Base-by-base conservation (phyloP, 495 filamentous ascomycete genomes). In the Neurospora sp. region DNA sequence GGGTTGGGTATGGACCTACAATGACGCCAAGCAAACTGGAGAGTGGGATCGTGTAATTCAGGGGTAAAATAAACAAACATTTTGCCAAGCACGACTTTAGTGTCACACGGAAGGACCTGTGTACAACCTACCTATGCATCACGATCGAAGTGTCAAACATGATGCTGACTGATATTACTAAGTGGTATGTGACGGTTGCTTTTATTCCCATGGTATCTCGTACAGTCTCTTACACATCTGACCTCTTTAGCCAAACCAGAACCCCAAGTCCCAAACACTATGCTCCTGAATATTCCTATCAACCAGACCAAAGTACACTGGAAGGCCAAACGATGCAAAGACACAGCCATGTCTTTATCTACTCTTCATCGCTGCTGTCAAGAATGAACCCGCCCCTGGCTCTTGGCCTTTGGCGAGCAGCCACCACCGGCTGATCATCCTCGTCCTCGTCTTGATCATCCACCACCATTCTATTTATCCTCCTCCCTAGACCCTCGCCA, bases 361-460 rank as follows among this genome's bases (percentile, higher is more conserved):
- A 83, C 72, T 85, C 85, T 69, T 88, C 86, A 69, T 88, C 86
- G 74, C 86, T 87, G 47, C 87, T 88, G 76, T 89, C 87, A 65
- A 88, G 72, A 70, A 89, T 77, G 73, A 89, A 88, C 35, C 86
- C 86, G 5, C 83, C 84, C 75, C 82, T 82, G 1, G 80, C 81
- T 69, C 81, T 83, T 68, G 79, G 78, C 75, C 85, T 79, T 53
- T 77, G 75, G 39, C 76, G 76, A 1, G 73, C 73, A n/a, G 77
- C 71, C 8, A 78, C 39, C 53, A 78, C 78, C 0, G 79, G 77
- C 31, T 78, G 70, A 37, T 83, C 83, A 18, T 85, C 83, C 2
- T 82, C 79, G 27, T 81, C 77, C 0, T 68, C 73, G 37, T 77
- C 73, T 73, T 78, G 75, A 14, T 72, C 80, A 18, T 72, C 75